Conservation (phyloP, 2,329 filamentous ascomycete genomes). For the Colletotrichum filicis region DNA sequence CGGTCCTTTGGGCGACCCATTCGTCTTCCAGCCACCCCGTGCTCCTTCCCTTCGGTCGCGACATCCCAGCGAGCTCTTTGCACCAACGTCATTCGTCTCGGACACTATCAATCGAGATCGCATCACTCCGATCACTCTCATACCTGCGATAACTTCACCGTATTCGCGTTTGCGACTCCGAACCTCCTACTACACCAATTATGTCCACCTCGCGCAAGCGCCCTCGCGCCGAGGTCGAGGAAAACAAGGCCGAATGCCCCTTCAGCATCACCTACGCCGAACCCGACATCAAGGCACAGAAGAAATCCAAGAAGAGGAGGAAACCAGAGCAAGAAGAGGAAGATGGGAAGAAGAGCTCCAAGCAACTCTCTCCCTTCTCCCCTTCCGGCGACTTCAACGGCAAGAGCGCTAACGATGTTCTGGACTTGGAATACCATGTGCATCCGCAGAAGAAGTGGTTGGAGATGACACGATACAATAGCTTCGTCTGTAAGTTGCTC, state of each 20-base stretch:
- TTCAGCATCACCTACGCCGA: conserved; percentile 56
- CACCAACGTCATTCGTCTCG: not conserved
- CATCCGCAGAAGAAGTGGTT: conserved; percentile 64
- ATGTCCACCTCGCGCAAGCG: conserved; percentile 57
- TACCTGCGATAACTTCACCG: not conserved
- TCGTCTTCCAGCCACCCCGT: conserved; percentile 27
- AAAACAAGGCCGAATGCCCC: conserved; percentile 67
- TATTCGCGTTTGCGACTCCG: conserved; percentile 16
- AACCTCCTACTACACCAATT: not conserved
- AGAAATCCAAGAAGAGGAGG: conserved; percentile 54
- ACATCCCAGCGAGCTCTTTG: conserved; percentile 15
- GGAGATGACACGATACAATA: conserved; percentile 71
- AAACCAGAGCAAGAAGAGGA: conserved; percentile 58
- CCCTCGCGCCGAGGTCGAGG: conserved; percentile 59
- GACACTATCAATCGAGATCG: not conserved
- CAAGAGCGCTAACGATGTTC: conserved; percentile 54
- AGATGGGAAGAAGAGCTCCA: conserved; percentile 55
- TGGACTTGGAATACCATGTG: conserved; percentile 67
- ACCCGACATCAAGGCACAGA: conserved; percentile 57
- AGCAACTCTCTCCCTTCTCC: conserved; percentile 65
- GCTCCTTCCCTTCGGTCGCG: conserved; percentile 26
- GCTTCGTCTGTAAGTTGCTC: conserved; percentile 65
- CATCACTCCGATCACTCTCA: not conserved
- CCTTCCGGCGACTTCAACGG: conserved; percentile 64
- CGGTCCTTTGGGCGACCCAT: conserved; percentile 17